These are phyloP conservation scores for Jaenimonas drosophilae DNA, from an alignment of 208 protist species.

Conservation along the genomic window DNA sequence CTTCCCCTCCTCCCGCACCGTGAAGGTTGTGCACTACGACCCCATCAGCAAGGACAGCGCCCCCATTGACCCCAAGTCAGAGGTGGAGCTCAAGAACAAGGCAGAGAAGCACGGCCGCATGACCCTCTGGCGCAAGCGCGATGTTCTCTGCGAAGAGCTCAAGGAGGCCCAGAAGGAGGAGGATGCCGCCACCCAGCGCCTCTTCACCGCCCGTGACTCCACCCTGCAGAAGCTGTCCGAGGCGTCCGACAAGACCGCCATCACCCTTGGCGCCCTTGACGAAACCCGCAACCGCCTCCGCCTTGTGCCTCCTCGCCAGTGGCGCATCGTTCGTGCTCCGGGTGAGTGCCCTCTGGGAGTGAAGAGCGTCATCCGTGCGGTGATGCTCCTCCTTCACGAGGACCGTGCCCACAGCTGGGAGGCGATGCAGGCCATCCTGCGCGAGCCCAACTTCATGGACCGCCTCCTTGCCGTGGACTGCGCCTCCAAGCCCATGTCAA, in stretches of 20 bases:
- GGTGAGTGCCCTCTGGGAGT: constrained; percentile 15
- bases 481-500: constrained; percentile 51
- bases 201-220: constrained; percentile 38
- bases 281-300: constrained; percentile 19
- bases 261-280: constrained; percentile 34
- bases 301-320: constrained; percentile 31
- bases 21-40: constrained; percentile 53
- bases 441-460: constrained; percentile 43
- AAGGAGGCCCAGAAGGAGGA: constrained; percentile 24
- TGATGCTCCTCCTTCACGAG: constrained; percentile 68
- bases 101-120: constrained; percentile 25
- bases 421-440: constrained; percentile 43
- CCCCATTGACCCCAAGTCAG: constrained; percentile 22
- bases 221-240: constrained; percentile 35
- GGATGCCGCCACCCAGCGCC: constrained; percentile 22
- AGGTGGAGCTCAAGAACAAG: constrained; percentile 24
- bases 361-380: constrained; percentile 21
- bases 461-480: constrained; percentile 56
- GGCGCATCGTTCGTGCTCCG: constrained; percentile 33
- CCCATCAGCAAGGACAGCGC: constrained; percentile 19
- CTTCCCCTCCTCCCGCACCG: constrained; percentile 37
- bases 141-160: constrained; percentile 39
- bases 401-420: constrained; percentile 38
- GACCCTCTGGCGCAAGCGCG: constrained; percentile 37
- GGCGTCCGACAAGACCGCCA: constrained; percentile 16